Evolutionary conservation across 2,329 filamentous ascomycete genomes (phyloP), one percentile per base, ranked within the genome.

Genomic region (Aspergillus aculeatinus): DNA sequence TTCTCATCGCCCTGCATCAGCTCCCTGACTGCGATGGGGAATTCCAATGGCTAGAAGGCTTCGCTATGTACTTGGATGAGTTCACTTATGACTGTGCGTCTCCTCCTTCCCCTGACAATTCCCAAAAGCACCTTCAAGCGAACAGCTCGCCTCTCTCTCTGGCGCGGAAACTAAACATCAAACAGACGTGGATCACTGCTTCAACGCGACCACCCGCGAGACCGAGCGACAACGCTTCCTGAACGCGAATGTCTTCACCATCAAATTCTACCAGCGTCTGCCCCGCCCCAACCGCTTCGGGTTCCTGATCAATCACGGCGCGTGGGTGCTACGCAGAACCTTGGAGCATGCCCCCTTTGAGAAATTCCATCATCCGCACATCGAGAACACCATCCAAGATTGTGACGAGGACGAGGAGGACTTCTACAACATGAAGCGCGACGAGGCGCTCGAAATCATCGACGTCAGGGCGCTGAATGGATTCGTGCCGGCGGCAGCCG

Each of bases 401-500:
- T 9, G 9, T 6, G 21, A 25, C 21, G 23, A 50, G 1, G 2
- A 19, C n/a, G 19, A 31, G 2, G 29, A 33, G 16, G 27, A n/a
- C 27, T 27, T 19, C 14, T 51, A 50, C 29, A 29, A 50, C n/a
- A 12, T 12, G 12, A n/a, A 50, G 25, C 19, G 27, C 9, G 49
- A 51, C 21, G 25, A 50, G 14, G 10, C 10, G 29, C 29, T 51
- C 27, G 29, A 51, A 16, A 19, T 14, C 2, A 55, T 51, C 10
- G 56, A 58, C 33, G 51, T 61, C 10, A 25, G 35, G 21, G 42
- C 48, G 5, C 48, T 59, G n/a, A 27, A 62, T 54, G 60, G 52
- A 4, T 52, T 23, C 25, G 57, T 59, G 16, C 57, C 56, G 1
- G 52, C 57, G 21, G 60, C 52, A 19, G 60, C 51, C 16, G 47